Conservation (phyloP, 2,329 filamentous ascomycete species). For the Fusarium sp. region DNA sequence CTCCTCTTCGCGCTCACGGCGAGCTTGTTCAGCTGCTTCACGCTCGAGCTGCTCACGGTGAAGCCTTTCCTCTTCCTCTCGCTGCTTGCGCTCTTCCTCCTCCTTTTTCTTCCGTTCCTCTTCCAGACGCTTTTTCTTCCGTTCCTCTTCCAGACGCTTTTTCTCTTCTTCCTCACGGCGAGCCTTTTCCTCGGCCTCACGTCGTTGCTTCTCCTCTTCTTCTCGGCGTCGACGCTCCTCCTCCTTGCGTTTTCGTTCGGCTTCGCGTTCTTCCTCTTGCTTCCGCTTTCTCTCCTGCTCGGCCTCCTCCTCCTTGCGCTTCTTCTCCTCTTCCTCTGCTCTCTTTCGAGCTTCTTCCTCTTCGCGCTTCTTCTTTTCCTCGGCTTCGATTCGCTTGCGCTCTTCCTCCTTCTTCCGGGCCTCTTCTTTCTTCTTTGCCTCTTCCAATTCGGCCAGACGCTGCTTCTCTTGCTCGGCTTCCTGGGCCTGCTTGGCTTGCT, state of each 20-base stretch:
- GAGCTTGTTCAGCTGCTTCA: constrained; percentile 61
- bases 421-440: constrained; percentile 49
- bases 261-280: constrained; percentile 47
- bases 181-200: constrained; percentile 50
- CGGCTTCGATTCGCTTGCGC: constrained; percentile 45
- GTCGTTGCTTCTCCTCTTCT: constrained; percentile 50
- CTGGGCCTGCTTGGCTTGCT: constrained; percentile 22
- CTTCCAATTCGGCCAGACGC: constrained; percentile 45
- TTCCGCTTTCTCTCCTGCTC: constrained; percentile 45
- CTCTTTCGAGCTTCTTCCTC: constrained; percentile 37
- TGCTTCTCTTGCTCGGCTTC: constrained; percentile 39
- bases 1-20: constrained; percentile 62
- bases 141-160: constrained; percentile 52
- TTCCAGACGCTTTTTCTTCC: constrained; percentile 49
- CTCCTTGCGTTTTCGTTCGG: constrained; percentile 50
- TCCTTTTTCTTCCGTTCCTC: constrained; percentile 54
- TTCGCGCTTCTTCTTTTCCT: constrained; percentile 42
- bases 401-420: constrained; percentile 48
- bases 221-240: constrained; percentile 49
- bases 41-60: constrained; percentile 57
- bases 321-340: constrained; percentile 49
- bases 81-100: constrained; percentile 51
- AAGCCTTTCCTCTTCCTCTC: constrained; percentile 59
- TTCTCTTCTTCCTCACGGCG: constrained; percentile 53
- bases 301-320: constrained; percentile 48